Conservation (phyloP, 1,284 basidiomycete genomes). For the Pulchroboletus neoregius region DNA sequence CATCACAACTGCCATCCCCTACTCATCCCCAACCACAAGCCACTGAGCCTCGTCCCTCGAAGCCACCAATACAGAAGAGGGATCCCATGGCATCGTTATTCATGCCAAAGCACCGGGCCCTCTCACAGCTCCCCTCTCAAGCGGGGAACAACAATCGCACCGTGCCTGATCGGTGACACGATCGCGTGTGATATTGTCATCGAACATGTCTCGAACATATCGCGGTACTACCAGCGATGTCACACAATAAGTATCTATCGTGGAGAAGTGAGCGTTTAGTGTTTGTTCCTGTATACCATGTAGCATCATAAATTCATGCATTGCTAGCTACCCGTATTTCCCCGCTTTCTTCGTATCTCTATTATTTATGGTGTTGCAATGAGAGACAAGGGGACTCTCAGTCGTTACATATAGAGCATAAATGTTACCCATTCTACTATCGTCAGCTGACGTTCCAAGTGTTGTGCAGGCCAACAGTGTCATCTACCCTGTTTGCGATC, state of each 20-base stretch:
- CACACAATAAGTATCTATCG: slow-evolving; percentile 12
- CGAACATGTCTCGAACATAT: slow-evolving; percentile 1
- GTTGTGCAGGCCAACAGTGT: slow-evolving; percentile 77
- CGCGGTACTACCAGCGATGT: background rate
- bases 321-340: slow-evolving; percentile 5
- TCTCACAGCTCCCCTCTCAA: slow-evolving; percentile 53
- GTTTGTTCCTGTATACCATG: slow-evolving; percentile 15
- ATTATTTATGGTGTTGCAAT: background rate
- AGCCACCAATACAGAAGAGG: slow-evolving; percentile 47
- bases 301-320: slow-evolving; percentile 15
- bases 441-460: slow-evolving; percentile 45
- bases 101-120: slow-evolving; percentile 67
- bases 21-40: slow-evolving; percentile 16
- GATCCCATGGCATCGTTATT: slow-evolving; percentile 65
- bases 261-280: slow-evolving; percentile 1
- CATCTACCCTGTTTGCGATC: slow-evolving; percentile 57
- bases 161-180: slow-evolving; percentile 25
- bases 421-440: background rate
- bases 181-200: background rate
- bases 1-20: slow-evolving; percentile 16
- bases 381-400: background rate
- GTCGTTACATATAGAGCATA: slow-evolving; percentile 3
- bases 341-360: slow-evolving; percentile 4
- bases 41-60: slow-evolving; percentile 29
- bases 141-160: slow-evolving; percentile 18